These are phyloP conservation scores for Fomes fomentarius DNA, from an alignment of 1,284 basidiomycete species.

Conservation along the genomic window DNA sequence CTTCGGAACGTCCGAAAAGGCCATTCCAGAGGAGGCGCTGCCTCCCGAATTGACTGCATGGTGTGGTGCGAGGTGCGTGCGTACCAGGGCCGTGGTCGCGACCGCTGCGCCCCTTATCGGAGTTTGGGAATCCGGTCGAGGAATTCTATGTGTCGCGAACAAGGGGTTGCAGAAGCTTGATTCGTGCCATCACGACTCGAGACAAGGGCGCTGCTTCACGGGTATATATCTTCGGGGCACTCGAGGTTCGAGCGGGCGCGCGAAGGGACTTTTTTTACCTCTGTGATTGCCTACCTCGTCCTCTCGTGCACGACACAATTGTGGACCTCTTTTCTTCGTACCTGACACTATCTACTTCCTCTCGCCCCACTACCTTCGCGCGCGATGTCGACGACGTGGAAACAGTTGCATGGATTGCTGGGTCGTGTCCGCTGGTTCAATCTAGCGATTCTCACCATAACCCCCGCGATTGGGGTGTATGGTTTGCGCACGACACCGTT, in stretches of 20 bases:
- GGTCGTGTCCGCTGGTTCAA: constrained; percentile 24
- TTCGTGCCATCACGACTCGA: background rate
- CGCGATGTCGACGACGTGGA: background rate
- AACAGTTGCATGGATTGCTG: background rate
- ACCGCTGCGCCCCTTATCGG: constrained; percentile 12
- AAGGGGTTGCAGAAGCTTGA: background rate
- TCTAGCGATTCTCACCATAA: constrained; percentile 49
- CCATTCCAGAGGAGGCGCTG: background rate
- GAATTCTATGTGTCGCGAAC: background rate
- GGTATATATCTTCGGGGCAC: constrained; percentile 10
- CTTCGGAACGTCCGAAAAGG: background rate
- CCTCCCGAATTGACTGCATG: background rate
- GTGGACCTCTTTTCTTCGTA: background rate
- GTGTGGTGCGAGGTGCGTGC: background rate
- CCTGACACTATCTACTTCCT: background rate
- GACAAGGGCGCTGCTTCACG: background rate
- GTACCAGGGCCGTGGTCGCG: too few relatives aligned
- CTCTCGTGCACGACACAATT: background rate
- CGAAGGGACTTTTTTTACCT: constrained; percentile 2
- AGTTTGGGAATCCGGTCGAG: background rate
- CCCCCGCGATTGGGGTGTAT: constrained; percentile 54
- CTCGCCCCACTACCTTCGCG: background rate
- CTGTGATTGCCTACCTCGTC: constrained; percentile 5
- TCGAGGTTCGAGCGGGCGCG: background rate
- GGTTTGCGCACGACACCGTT: constrained; percentile 49